Evolutionary conservation across 192 early-diverging fungal genomes (phyloP).

Genomic region (Mortierella alpina): DNA sequence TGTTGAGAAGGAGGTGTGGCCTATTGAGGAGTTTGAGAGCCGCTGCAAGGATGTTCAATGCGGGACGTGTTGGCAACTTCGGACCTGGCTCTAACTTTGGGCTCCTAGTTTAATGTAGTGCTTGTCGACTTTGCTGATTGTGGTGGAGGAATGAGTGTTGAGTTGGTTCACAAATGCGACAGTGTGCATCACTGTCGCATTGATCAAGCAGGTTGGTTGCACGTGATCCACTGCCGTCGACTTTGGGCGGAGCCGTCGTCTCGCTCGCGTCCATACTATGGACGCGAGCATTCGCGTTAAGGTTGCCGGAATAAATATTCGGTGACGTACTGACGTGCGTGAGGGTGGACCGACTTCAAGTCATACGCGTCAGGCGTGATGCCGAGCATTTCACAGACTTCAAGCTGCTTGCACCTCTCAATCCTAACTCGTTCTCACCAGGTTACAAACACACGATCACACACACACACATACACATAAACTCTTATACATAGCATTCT

Average conservation of each 20-base stretch:
- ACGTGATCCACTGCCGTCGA: not conserved
- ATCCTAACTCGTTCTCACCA: not conserved
- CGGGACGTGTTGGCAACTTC: not conserved
- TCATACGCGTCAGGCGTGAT: too few species aligned
- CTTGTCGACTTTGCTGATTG: slow-evolving; percentile 1
- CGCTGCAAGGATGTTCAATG: not conserved
- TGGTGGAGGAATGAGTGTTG: not conserved
- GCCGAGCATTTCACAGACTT: too few species aligned
- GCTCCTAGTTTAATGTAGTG: not conserved
- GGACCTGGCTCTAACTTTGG: not conserved
- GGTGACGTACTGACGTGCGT: not conserved
- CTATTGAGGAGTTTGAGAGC: not conserved
- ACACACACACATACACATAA: not conserved
- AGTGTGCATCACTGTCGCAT: too few species aligned
- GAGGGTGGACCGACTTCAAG: too few species aligned
- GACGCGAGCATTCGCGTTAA: too few species aligned
- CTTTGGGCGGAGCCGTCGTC: slow-evolving; percentile 6
- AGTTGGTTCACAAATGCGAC: not conserved
- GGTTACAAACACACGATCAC: not conserved
- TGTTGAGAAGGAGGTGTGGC: not conserved
- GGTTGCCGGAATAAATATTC: too few species aligned
- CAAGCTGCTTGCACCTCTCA: too few species aligned
- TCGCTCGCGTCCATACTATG: too few species aligned
- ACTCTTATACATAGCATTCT: not conserved
- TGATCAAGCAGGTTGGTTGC: too few species aligned